phyloP scores from a whole-genome alignment of 768 basidiomycete species.

The Tricholoma saponaceum region DNA sequence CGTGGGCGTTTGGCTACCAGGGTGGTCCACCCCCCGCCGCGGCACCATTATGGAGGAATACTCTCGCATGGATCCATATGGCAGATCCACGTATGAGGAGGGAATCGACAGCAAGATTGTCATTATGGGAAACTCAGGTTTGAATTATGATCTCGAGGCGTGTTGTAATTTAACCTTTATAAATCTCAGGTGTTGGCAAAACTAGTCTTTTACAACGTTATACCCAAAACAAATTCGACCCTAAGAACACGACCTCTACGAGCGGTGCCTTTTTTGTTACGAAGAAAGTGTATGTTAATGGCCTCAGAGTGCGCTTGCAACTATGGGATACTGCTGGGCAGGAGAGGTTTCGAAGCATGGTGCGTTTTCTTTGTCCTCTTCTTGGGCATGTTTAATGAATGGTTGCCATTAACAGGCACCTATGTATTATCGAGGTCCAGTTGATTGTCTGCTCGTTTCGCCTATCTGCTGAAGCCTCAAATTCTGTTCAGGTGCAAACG shows the following conservation, averaged over 20 bases:
- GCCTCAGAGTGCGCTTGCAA: constrained; percentile 81
- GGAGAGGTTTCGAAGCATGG: constrained; percentile 90
- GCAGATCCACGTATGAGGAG: constrained; percentile 68
- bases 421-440: constrained; percentile 83
- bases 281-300: constrained; percentile 85
- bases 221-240: constrained; percentile 87
- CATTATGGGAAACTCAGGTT: constrained; percentile 80
- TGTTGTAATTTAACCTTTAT: constrained; percentile 1
- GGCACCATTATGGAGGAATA: constrained; percentile 50
- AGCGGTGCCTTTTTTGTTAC: constrained; percentile 93
- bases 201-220: constrained; percentile 88
- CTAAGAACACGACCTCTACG: constrained; percentile 84
- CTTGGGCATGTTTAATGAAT: constrained; percentile 7
- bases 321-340: constrained; percentile 95
- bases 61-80: constrained; percentile 61
- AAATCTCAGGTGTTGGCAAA: constrained; percentile 75
- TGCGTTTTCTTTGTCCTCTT: constrained; percentile 31
- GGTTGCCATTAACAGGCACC: constrained; percentile 59
- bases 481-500: constrained; percentile 67
- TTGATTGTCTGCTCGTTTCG: constrained; percentile 12
- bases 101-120: constrained; percentile 95
- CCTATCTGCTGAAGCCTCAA: constrained; percentile 9
- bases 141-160: constrained; percentile 28
- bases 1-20: constrained; percentile 15
- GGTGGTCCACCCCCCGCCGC: constrained; percentile 15